Base-by-base conservation (phyloP, 345 rosid species). In the Abelmoschus esculentus region DNA sequence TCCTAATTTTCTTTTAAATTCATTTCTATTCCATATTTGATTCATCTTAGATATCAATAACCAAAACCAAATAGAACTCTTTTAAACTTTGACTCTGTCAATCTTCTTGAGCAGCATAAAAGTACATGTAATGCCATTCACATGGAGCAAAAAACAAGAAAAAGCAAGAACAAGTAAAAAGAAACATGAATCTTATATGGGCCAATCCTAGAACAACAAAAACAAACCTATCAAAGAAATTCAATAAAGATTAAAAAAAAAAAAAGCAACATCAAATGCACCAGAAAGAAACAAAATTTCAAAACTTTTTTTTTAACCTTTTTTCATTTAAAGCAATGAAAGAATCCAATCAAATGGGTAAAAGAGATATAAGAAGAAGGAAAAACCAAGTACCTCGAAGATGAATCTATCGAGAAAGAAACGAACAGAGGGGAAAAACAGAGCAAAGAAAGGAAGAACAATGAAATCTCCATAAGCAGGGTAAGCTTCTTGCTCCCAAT, bases 391-490 rank as follows among this genome's bases (percentile, higher is more conserved):
- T 74, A 95, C 98, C 98, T 95, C 89, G 68, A 90, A 90, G 34
- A 91, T 83, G 78, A 87, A 83, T 83, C 93, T 86, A 58, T 91
- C 98, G 50, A 95, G 96, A 22, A 91, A 81, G 83, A 86, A 88
- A 2, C 99, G 86, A 74, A 86, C 80, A 26, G 85, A 57, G 58
- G 89, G 93, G 79, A 95, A 95, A 86, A 86, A 86, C 66, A 95
- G 70, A 32, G 81, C 87, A 70, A 91, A 88, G 55, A 90, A 56
- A 26, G 96, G 99, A 64, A 95, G 88, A 69, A 78, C 77, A 62
- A 65, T 69, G 76, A 86, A 90, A 78, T 95, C 99, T 14, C 82
- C 79, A 70, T 83, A 90, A 36, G 75, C 78, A 18, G 99, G 96
- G 75, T 80, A 89, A 13, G 96, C 82, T 74, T 95, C 99, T 22